phyloP scores from a whole-genome alignment of 2,329 filamentous ascomycete genomes.

The Lecanicillium sp. region DNA sequence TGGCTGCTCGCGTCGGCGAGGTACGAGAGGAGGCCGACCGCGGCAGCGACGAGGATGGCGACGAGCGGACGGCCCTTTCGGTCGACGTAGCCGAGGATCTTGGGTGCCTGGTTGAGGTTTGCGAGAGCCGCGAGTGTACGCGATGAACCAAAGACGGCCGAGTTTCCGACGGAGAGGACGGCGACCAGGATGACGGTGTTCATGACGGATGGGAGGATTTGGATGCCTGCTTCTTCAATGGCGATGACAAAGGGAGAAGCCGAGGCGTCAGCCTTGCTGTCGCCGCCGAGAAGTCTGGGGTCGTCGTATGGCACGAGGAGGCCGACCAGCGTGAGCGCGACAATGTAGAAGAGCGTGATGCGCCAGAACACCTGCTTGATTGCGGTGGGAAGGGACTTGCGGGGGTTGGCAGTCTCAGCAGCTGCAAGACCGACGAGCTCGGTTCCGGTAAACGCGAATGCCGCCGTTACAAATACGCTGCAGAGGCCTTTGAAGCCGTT shows the following conservation, averaged over 20 bases:
- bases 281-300: constrained; percentile 48
- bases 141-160: constrained; percentile 83
- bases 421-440: constrained; percentile 71
- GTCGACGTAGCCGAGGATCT: constrained; percentile 72
- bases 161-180: constrained; percentile 86
- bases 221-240: constrained; percentile 76
- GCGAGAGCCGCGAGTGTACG: constrained; percentile 84
- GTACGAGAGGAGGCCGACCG: constrained; percentile 68
- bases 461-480: constrained; percentile 68
- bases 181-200: constrained; percentile 91
- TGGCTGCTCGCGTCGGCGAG: constrained; percentile 59
- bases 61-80: constrained; percentile 71
- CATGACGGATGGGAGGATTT: constrained; percentile 78
- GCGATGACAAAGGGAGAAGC: constrained; percentile 92
- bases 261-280: constrained; percentile 54
- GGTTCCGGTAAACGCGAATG: constrained; percentile 69
- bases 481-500: constrained; percentile 80
- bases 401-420: constrained; percentile 70
- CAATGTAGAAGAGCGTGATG: constrained; percentile 83
- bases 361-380: constrained; percentile 96
- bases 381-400: constrained; percentile 75
- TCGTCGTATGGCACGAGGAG: constrained; percentile 73
- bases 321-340: constrained; percentile 73
- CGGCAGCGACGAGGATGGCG: constrained; percentile 60
- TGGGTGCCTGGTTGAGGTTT: constrained; percentile 77